Base-by-base conservation (phyloP, 1,284 basidiomycete species). In the Paramarasmius palmivorus region DNA sequence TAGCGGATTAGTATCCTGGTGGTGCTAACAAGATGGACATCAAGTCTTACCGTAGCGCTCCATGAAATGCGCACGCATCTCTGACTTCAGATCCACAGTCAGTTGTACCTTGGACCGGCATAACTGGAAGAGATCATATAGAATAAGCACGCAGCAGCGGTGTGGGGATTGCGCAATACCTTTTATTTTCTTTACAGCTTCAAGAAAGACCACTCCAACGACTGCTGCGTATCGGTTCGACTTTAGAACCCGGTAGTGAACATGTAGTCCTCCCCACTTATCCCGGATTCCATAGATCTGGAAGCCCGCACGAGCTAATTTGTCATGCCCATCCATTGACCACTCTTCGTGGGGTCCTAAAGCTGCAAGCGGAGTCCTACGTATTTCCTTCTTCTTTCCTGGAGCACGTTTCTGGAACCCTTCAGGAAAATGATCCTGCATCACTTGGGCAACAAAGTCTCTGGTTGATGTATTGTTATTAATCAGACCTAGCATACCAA, bases 321-420 rank as follows among this genome's bases (percentile, higher is more conserved):
- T 65, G 37, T 65, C 57, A 39, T 65, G 61, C 1, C 64, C 63
- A 61, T 66, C 63, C 26, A 51, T 56, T 17, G 53, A 58, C 63
- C 64, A 66, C 35, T 62, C 54, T n/a, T 61, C 53, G 49, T 62
- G 34, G 8, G 56, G 55, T 8, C 62, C 64, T 10, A 63, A 39
- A 4, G 55, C 36, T 26, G 42, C 45, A n/a, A 53, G 36, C 2
- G 52, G 7, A 6, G 29, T 32, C 29, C 29, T 32, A 6, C 29
- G 29, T 32, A 32, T 32, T 6, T 6, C 29, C 29, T 32, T 32
- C 12, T 6, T 32, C 29, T 32, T 32, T 12, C 29, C 29, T 32
- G 12, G 29, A 12, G 29, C 29, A 12, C 12, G 29, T 12, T 32
- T 6, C 12, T 32, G 29, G 12, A 32, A 32, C 12, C 29, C 29